Evolutionary conservation across 2,329 filamentous ascomycete genomes (phyloP).

Genomic region (Verticillium nubilum): DNA sequence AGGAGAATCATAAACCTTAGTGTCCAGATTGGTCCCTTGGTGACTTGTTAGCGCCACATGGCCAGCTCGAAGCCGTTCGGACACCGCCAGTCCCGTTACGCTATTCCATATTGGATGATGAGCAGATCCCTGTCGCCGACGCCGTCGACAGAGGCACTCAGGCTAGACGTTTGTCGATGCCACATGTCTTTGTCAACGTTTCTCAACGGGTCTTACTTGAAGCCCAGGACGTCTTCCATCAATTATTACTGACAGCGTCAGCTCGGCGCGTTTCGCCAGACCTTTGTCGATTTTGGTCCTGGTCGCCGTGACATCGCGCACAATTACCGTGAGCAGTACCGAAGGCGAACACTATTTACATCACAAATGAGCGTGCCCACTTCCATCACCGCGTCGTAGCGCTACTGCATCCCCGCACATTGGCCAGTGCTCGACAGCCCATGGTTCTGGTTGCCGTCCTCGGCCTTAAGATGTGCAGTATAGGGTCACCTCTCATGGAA

Average conservation of each 20-base stretch:
- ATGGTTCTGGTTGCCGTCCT: not conserved
- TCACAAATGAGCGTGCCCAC: not conserved
- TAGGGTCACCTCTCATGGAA: slow-evolving; percentile 10
- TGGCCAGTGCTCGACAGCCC: not conserved
- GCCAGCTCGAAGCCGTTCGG: not conserved
- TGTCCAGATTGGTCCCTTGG: not conserved
- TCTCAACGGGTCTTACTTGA: not conserved
- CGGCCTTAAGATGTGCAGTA: slow-evolving; percentile 23
- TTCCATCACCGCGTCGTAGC: not conserved
- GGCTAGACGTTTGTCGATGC: not conserved
- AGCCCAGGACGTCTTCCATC: not conserved
- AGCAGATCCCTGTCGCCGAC: not conserved
- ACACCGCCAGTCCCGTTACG: slow-evolving; percentile 3
- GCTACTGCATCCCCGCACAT: not conserved
- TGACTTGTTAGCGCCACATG: not conserved
- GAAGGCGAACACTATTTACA: not conserved
- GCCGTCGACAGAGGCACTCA: not conserved
- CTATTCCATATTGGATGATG: not conserved
- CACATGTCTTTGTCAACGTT: not conserved
- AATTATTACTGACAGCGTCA: not conserved
- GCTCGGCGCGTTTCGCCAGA: not conserved
- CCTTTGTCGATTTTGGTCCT: not conserved
- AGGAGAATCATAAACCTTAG: not conserved
- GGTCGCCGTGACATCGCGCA: not conserved
- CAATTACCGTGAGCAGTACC: not conserved